A percentile compares a stretch with the other conserved stretches of the same genome.
Conservation (phyloP, 495 filamentous ascomycete genomes). For the Penicillium maclennaniae region DNA sequence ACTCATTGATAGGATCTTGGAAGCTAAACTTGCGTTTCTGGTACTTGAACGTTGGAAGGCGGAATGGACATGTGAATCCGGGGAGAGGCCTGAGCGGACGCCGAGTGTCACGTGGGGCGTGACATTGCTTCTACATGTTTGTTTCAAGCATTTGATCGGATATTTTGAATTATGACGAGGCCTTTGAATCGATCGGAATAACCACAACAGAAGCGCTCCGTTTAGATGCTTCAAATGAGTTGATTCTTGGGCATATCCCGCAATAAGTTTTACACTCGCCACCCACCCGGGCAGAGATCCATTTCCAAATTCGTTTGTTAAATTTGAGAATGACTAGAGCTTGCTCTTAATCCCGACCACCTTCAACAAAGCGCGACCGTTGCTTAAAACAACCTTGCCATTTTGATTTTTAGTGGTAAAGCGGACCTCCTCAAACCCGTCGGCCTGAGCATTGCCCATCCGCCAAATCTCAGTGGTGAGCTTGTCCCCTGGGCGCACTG, state of each 20-base stretch:
- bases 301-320: background rate
- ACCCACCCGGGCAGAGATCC: background rate
- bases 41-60: background rate
- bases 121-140: background rate
- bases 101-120: background rate
- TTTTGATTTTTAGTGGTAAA: slow-evolving; percentile 67
- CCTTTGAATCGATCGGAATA: background rate
- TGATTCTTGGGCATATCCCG: background rate
- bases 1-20: background rate
- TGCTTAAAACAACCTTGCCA: slow-evolving; percentile 76
- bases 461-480: slow-evolving; percentile 49
- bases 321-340: slow-evolving; percentile 52
- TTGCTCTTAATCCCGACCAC: slow-evolving; percentile 57
- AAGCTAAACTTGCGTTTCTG: background rate
- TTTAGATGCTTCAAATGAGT: background rate
- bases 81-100: background rate
- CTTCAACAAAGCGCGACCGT: slow-evolving; percentile 77
- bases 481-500: slow-evolving; percentile 68
- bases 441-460: slow-evolving; percentile 47
- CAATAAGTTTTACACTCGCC: too few species aligned
- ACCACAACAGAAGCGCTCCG: background rate
- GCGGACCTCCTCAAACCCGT: slow-evolving; percentile 76
- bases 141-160: background rate
- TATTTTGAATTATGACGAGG: too few species aligned
- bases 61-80: background rate